Evolutionary conservation across 2,329 filamentous ascomycete genomes (phyloP).

Genomic region (Botrytis deweyae): DNA sequence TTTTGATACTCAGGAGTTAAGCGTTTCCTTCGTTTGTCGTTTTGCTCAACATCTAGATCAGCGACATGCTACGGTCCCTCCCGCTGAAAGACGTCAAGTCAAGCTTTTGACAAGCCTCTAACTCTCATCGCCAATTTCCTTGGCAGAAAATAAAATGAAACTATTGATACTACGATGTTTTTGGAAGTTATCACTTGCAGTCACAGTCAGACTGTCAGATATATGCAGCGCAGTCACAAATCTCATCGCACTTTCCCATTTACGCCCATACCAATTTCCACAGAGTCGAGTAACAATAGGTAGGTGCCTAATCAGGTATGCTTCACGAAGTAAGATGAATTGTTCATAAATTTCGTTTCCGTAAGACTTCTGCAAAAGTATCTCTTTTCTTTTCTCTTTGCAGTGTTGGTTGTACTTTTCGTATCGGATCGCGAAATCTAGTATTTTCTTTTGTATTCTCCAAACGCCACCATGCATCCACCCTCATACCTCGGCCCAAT

Average conservation of each 20-base stretch:
- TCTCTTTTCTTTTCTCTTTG: not conserved
- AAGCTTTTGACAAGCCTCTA: constrained; percentile 17
- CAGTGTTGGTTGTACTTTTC: not conserved
- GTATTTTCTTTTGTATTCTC: not conserved
- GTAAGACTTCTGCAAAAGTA: not conserved
- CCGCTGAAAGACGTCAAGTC: constrained; percentile 13
- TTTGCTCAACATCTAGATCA: not conserved
- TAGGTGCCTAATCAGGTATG: not conserved
- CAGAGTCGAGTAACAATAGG: not conserved
- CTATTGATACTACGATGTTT: not conserved
- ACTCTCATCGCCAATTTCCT: constrained; percentile 2
- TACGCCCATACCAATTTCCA: not conserved
- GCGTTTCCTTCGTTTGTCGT: not conserved
- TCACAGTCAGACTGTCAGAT: not conserved
- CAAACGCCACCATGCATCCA: not conserved
- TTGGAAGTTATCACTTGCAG: not conserved
- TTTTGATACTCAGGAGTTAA: not conserved
- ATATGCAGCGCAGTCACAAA: not conserved
- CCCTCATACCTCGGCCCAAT: constrained; percentile 1
- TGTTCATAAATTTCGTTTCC: not conserved
- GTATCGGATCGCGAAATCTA: not conserved
- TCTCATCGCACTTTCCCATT: not conserved
- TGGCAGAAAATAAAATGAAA: not conserved
- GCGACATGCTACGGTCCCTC: not conserved
- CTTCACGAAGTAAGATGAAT: not conserved